phyloP scores from a whole-genome alignment of 2,329 filamentous ascomycete genomes.

The Aspergillus sp. region DNA sequence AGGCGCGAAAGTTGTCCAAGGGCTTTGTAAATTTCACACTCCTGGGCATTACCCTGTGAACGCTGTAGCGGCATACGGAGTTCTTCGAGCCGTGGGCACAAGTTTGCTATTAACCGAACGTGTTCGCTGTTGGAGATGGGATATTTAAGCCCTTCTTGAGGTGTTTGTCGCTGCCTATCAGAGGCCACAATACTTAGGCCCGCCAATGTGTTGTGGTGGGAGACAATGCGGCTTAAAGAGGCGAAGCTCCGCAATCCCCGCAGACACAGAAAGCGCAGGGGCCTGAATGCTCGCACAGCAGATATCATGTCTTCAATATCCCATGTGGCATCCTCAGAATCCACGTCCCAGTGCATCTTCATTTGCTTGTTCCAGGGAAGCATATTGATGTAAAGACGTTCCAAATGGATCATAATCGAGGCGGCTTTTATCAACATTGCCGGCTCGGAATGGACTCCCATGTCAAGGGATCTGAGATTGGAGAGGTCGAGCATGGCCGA shows the following conservation, averaged over 20 bases:
- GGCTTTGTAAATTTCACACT: slow-evolving; percentile 8
- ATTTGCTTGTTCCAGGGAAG: background rate
- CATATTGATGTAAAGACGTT: slow-evolving; percentile 2
- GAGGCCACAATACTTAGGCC: slow-evolving; percentile 4
- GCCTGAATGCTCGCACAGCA: background rate
- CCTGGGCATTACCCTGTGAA: background rate
- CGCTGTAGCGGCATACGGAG: slow-evolving; percentile 10
- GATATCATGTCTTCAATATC: background rate
- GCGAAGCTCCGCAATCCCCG: background rate
- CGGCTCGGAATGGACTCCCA: background rate
- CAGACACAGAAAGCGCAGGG: slow-evolving; percentile 3
- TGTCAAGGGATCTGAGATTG: background rate
- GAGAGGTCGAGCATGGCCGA: background rate
- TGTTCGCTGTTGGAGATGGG: background rate
- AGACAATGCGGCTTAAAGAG: background rate
- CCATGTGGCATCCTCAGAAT: too few relatives aligned
- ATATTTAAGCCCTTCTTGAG: background rate
- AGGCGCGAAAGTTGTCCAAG: background rate
- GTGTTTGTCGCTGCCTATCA: background rate
- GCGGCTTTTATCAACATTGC: background rate
- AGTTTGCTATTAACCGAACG: background rate
- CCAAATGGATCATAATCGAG: background rate
- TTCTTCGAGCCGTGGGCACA: slow-evolving; percentile 5
- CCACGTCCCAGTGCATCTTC: too few relatives aligned
- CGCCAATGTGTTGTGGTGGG: slow-evolving; percentile 1